Base-by-base conservation (phyloP, 441 rosid genomes). In the Corymbia calophylla region DNA sequence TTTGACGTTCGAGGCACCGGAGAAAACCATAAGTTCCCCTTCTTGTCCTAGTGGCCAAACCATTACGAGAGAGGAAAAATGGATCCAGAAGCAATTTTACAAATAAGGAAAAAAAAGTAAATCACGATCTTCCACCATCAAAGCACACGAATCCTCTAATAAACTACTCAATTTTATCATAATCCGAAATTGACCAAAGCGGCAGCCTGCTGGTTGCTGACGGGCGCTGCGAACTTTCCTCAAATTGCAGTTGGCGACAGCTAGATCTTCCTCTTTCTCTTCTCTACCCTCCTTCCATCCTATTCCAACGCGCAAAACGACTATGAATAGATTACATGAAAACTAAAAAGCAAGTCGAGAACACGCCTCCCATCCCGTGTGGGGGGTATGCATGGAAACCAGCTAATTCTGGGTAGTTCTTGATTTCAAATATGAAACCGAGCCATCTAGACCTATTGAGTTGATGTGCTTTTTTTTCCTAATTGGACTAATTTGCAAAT, bases 401-500 rank as follows among this genome's bases (percentile, higher is more conserved):
- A 1, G 6, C 2, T 4, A 6, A 9, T 58, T 58, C 25, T 58
- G 1, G 0, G 1, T 0, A 2, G 1, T 9, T 58, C 6, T 0
- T 0, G 25, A 0, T 0, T 23, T 58, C 6, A 25, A 0, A 1
- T 9, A 0, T 0, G 0, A 58, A 58, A 58, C 10, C 1, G 6
- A 56, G 25, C 6, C 6, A 0, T 6, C 29, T 0, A 0, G 0
- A 2, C 0, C 0, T 9, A 25, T 9, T 25, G 1, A 39, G 6
- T 39, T 39, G 44, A 39, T 39, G 44, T 39, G 44, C 6, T 39
- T 39, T 39, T 39, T 39, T 39, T 39, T 5, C 44, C 44, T 39
- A 39, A 39, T 39, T 39, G 44, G 44, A 39, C 6, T 39, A 39
- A 39, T 39, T 6, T 39, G 44, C 44, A 39, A 39, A 39, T 39